Conservation (phyloP, 805 yeast species). For the Candida andamanensis region DNA sequence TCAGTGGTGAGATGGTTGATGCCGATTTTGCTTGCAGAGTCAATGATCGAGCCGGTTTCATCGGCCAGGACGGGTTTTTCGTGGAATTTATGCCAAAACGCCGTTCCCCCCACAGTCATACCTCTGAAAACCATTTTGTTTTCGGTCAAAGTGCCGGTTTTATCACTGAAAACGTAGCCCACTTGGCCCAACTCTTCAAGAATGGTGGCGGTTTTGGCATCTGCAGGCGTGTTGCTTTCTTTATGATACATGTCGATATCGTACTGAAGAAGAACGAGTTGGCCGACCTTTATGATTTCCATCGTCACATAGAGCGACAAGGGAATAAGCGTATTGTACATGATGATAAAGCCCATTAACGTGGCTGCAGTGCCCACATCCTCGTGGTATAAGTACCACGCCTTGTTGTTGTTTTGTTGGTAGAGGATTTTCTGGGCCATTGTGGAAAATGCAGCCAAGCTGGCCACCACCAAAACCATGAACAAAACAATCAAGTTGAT, state of each 20-base stretch:
- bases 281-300: slow-evolving; percentile 91
- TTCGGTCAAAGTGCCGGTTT: slow-evolving; percentile 96
- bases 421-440: slow-evolving; percentile 65
- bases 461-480: slow-evolving; percentile 79
- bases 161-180: slow-evolving; percentile 89
- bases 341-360: slow-evolving; percentile 91
- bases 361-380: slow-evolving; percentile 87
- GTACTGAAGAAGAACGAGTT: slow-evolving; percentile 72
- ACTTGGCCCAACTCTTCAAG: slow-evolving; percentile 97
- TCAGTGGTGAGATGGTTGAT: slow-evolving; percentile 25
- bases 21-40: slow-evolving; percentile 26
- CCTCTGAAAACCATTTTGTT: slow-evolving; percentile 90
- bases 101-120: slow-evolving; percentile 78
- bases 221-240: slow-evolving; percentile 84
- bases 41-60: slow-evolving; percentile 29
- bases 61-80: slow-evolving; percentile 11
- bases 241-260: slow-evolving; percentile 93
- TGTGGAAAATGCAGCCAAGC: slow-evolving; percentile 72
- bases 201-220: slow-evolving; percentile 91
- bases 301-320: slow-evolving; percentile 90
- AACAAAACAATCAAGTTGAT: slow-evolving; percentile 80
- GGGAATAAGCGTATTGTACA: slow-evolving; percentile 96
- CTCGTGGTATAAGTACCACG: slow-evolving; percentile 69
- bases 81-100: slow-evolving; percentile 68
- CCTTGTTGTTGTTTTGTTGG: slow-evolving; percentile 31